Base-by-base conservation (phyloP, 1,284 basidiomycete genomes). In the Erythrobasidium hasegawianum region DNA sequence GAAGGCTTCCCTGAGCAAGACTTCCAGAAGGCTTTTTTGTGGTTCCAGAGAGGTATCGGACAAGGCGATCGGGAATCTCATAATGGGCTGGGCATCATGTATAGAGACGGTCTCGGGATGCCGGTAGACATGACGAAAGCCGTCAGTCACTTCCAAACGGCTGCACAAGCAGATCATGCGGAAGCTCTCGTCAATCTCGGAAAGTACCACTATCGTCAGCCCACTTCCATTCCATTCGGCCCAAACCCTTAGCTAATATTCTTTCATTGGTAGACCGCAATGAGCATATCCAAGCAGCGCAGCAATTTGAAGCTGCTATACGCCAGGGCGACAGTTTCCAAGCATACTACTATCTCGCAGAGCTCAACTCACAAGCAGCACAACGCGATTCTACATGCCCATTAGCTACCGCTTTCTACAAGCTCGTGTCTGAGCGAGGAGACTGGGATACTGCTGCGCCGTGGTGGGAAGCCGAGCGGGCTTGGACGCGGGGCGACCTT, bases 131-230 rank as follows among this genome's bases (percentile, higher is more conserved):
- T 76, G 9, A 73, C 72, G 9, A 86, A 84, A 75, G 88, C 91
- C 0, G 71, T 85, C 33, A 72, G 73, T 16, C 82, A 87, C 76
- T 97, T 97, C 75, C 81, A 81, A 47, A 81, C 82, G n/a, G 93
- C 95, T 0, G 90, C 93, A 1, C 83, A 83, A 16, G 85, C 87
- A 71, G 91, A 94, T 71, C 81, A 92, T 5, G 86, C 91, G 0
- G 95, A 97, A 73, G 93, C 91, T 0, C 86, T 92, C 70, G 87
- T 96, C 29, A 90, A 96, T 74, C 76, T 97, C 2, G 95, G 87
- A 11, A 96, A 94, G 77, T 79, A 88, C 70, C 82, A 93, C 74
- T 87, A 87, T 69, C 78, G 90, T 91, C 70, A 74, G 84, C 74
- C 10, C 27, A n/a, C n/a, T n/a, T n/a, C n/a, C n/a, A n/a, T n/a